Percentiles rank a stretch among this genome's conserved stretches.
These are phyloP conservation scores for Suillus weaverae DNA, from an alignment of 768 basidiomycete species.

Conservation along the genomic window DNA sequence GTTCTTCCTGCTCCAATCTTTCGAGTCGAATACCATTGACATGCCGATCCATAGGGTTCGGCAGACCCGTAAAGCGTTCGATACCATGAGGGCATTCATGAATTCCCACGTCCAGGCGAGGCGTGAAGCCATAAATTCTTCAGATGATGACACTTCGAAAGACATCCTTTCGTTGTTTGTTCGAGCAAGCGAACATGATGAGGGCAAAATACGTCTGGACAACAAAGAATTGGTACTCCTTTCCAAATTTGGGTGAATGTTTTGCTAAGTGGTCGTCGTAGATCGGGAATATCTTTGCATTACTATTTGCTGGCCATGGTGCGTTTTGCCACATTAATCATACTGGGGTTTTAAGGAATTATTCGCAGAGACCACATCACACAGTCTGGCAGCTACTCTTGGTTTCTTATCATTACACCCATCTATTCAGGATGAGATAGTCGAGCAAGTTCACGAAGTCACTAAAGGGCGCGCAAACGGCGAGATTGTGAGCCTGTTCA, in stretches of 20 bases:
- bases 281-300: slow-evolving; percentile 54
- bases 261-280: slow-evolving; percentile 17
- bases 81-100: slow-evolving; percentile 25
- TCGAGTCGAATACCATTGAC: neutral
- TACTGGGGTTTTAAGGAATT: neutral
- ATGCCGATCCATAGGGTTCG: slow-evolving; percentile 15
- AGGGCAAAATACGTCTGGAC: slow-evolving; percentile 15
- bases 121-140: slow-evolving; percentile 15
- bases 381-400: slow-evolving; percentile 33
- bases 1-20: neutral
- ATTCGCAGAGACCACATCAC: slow-evolving; percentile 34
- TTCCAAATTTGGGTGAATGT: neutral
- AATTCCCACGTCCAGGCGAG: slow-evolving; percentile 10
- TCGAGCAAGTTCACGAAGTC: slow-evolving; percentile 29
- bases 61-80: slow-evolving; percentile 21
- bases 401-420: slow-evolving; percentile 32
- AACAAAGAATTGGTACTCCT: slow-evolving; percentile 21
- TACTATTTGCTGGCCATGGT: slow-evolving; percentile 64
- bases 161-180: slow-evolving; percentile 24
- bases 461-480: slow-evolving; percentile 19
- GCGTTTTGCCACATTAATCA: slow-evolving; percentile 8
- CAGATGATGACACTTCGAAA: slow-evolving; percentile 9
- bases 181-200: slow-evolving; percentile 21
- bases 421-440: slow-evolving; percentile 32
- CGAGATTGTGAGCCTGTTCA: slow-evolving; percentile 16